These are phyloP conservation scores for Metarhizium guizhouense DNA, from an alignment of 2,329 filamentous ascomycete genomes.

Conservation along the genomic window DNA sequence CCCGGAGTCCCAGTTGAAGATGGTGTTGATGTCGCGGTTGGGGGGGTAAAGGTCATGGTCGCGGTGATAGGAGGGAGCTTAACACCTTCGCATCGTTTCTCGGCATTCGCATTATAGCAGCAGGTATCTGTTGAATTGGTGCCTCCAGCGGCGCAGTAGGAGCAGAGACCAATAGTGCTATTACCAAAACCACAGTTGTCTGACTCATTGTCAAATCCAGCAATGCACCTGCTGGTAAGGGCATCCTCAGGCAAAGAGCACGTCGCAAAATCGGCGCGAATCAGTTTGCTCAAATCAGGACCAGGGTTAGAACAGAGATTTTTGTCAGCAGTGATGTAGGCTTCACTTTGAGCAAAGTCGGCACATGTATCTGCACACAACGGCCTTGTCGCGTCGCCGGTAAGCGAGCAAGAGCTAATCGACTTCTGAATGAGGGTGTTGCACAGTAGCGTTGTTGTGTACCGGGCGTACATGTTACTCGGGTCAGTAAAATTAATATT, in stretches of 20 bases:
- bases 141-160: conserved; percentile 75
- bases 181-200: conserved; percentile 77
- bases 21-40: conserved; percentile 34
- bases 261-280: conserved; percentile 85
- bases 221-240: conserved; percentile 66
- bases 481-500: conserved; percentile 70
- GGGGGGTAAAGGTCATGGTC: conserved; percentile 50
- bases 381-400: conserved; percentile 56
- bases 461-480: conserved; percentile 80
- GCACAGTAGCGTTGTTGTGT: conserved; percentile 85
- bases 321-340: conserved; percentile 67
- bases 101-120: conserved; percentile 75
- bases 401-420: conserved; percentile 56
- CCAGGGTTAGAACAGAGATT: conserved; percentile 61
- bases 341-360: conserved; percentile 80
- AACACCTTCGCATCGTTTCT: conserved; percentile 65
- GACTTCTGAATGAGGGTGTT: conserved; percentile 93
- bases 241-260: conserved; percentile 78
- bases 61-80: conserved; percentile 66
- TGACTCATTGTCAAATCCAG: conserved; percentile 70
- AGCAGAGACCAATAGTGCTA: conserved; percentile 68
- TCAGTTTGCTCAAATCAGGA: conserved; percentile 60
- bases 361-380: conserved; percentile 88
- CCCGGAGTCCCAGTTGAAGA: conserved; percentile 10
- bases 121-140: conserved; percentile 92